Base-by-base conservation (phyloP, 129 eudicot genomes). In the Helianthus tuberosus region DNA sequence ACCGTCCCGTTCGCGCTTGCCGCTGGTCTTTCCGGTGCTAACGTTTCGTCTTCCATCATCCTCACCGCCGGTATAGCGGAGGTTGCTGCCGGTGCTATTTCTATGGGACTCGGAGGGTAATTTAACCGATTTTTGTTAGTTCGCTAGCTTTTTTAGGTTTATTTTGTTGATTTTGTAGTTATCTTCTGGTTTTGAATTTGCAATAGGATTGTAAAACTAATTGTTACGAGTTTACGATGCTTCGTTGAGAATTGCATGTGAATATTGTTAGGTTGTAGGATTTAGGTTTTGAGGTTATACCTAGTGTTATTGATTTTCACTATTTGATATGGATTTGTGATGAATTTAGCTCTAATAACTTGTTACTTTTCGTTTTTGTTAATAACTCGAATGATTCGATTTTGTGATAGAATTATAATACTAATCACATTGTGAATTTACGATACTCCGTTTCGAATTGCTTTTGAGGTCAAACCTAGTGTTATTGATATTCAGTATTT, bases 81-180 rank as follows among this genome's bases (percentile, higher is more conserved):
- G 77, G 96, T 93, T 17, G 98, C 96, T 25, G 98, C 98, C 64
- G 98, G 97, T 62, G 97, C 98, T 60, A 90, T 93, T 68, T 86
- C 98, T 41, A 93, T 93, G 98, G 98, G 98, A 36, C 98, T 93
- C 72, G 98, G 98, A 75, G 98, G 98, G 98, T 93, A 86, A 32
- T 32, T 3, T 32, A 0, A 32, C 36, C 36, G 36, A 32, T 32
- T 32, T 32, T 32, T 32, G 36, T 32, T 32, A 32, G 36, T 32
- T 32, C 4, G 36, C 2, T 32, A 32, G 36, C 23, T 32, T 2
- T 32, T 32, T 32, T 32, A 32, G 36, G 36, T 32, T 32, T 32
- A 3, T 0, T 32, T 32, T 2, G 36, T 3, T 32, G 36, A 32
- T 32, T 32, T 32, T 32, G 36, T 32, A 32, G 36, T 32, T 32